Conservation (phyloP, 2,329 filamentous ascomycete genomes). For the Apiospora arundinis region DNA sequence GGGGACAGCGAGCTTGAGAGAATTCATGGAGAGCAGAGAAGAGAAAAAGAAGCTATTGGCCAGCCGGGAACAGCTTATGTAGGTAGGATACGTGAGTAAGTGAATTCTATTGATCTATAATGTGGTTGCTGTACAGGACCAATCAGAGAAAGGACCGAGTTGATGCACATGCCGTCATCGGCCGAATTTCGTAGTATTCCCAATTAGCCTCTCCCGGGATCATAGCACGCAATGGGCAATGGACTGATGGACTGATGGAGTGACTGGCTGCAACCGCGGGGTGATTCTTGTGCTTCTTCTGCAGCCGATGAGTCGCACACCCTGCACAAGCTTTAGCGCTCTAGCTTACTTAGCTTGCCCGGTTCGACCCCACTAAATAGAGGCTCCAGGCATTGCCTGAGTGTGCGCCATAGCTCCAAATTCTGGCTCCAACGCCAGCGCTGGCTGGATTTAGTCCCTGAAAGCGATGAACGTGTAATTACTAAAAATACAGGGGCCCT, state of each 20-base stretch:
- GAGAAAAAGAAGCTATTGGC: not conserved
- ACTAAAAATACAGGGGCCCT: not conserved
- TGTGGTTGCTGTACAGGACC: not conserved
- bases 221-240: not conserved
- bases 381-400: not conserved
- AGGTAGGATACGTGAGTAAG: conserved; percentile 1
- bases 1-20: not conserved
- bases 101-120: conserved; percentile 8
- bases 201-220: not conserved
- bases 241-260: no score
- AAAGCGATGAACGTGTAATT: not conserved
- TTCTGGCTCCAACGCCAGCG: not conserved
- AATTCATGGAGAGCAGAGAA: conserved; percentile 3
- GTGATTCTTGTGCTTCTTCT: not conserved
- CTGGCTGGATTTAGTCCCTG: not conserved
- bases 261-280: conserved; percentile 1
- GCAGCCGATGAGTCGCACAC: not conserved
- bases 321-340: not conserved
- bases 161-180: conserved; percentile 2
- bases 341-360: not conserved
- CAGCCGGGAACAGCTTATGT: not conserved
- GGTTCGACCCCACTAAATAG: not conserved
- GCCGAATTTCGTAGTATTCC: not conserved
- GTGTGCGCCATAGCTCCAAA: not conserved
- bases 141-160: not conserved